Percentiles rank a stretch among this genome's conserved stretches.
Conservation (phyloP, 1,284 basidiomycete species). For the Vanrija pseudolonga region DNA sequence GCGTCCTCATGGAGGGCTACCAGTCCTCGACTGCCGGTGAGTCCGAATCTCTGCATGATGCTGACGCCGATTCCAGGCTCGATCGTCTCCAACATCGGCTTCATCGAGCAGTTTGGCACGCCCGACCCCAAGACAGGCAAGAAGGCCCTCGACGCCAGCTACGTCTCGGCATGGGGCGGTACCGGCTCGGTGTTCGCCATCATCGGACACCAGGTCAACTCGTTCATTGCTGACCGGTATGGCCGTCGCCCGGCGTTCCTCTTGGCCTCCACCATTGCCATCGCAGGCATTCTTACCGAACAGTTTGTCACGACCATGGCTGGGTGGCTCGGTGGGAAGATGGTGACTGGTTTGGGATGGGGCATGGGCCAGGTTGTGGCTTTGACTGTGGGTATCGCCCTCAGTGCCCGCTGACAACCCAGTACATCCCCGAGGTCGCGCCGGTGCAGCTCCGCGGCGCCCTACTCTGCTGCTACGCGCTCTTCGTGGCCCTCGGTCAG, state of each 20-base stretch:
- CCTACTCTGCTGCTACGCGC: neutral
- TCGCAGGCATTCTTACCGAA: too few species aligned
- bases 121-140: neutral
- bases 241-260: neutral
- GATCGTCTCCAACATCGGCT: neutral
- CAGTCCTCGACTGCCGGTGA: neutral
- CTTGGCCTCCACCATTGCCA: neutral
- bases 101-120: neutral
- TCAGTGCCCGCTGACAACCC: too few species aligned
- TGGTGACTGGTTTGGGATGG: conserved; percentile 26
- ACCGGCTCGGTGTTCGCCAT: neutral
- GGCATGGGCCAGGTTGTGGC: neutral
- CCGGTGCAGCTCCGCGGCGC: conserved; percentile 6
- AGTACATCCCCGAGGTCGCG: conserved; percentile 4
- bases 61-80: neutral
- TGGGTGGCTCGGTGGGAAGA: conserved; percentile 19
- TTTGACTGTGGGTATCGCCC: neutral
- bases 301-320: neutral
- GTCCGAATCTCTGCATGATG: neutral
- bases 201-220: neutral
- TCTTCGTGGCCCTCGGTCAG: conserved; percentile 1
- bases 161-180: neutral
- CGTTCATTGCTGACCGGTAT: neutral
- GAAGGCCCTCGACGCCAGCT: neutral
- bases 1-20: neutral